Evolutionary conservation across 257 asterid genomes (phyloP), one percentile per base, ranked within the genome.

Genomic region (Plantago elongata): DNA sequence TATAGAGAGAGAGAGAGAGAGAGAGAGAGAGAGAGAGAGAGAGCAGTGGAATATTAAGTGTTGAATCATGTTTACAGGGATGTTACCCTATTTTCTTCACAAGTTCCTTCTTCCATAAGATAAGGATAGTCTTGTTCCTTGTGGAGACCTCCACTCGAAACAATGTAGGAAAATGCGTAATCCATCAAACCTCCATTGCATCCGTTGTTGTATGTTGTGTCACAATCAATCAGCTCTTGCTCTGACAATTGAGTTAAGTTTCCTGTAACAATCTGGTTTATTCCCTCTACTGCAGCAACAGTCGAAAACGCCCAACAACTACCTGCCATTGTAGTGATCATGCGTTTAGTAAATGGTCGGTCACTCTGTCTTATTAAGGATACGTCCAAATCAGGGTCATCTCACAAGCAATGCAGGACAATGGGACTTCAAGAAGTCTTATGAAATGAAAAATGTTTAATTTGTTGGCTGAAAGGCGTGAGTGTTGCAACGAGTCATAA

Each of bases 231-330:
- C 61, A 86, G 84, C 64, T 83, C 85, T 60, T 86, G 95, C 62
- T 86, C 95, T 0, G 95, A 86, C 51, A 86, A 60, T 30, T 79
- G 83, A 0, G 89, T 81, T 38, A 86, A 70, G 66, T 86, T 84
- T 49, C 91, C 89, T 0, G 89, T 81, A 50, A 74, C 84, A 5
- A 86, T 83, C 54, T 81, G 87, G 81, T 86, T 83, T 48, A 86
- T 86, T 61, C 95, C 91, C 65, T 86, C 95, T 0, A 86, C 91
- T 15, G 91, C 88, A 61, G 89, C 91, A 51, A 86, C 87, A 0
- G 95, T 86, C 43, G 95, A 83, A 67, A 86, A 86, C 12, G 95
- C 95, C 95, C 95, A 86, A 54, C 95, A 86, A 69, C 95, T 86
- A 30, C 95, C 95, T 86, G 79, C 72, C 13, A 46, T 52, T 43